Conservation (phyloP, 345 rosid genomes). For the Dipteronia dyeriana region DNA sequence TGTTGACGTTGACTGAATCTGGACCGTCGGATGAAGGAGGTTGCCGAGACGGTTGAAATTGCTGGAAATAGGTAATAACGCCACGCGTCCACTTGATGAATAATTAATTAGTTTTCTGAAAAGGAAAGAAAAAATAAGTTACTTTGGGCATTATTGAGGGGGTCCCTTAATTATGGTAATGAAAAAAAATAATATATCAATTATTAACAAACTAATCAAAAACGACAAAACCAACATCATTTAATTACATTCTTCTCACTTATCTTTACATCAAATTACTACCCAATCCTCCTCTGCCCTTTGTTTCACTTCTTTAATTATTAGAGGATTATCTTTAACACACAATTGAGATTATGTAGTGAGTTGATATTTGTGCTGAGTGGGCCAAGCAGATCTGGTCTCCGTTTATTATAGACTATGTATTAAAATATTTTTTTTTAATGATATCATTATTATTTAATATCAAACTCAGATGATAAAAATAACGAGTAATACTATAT, state of each 20-base stretch:
- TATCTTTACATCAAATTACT: background rate
- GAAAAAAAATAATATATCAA: background rate
- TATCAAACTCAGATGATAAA: too few species aligned
- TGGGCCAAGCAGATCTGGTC: too few species aligned
- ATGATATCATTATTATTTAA: too few species aligned
- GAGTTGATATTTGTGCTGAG: too few species aligned
- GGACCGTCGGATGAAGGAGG: conserved; percentile 36
- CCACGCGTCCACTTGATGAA: conserved; percentile 25
- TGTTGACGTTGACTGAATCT: conserved; percentile 19
- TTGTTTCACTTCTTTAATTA: too few species aligned
- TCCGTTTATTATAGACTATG: too few species aligned
- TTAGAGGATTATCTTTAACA: too few species aligned
- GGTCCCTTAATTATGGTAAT: conserved; percentile 2
- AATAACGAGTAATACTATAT: too few species aligned
- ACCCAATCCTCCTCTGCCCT: too few species aligned
- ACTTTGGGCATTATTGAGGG: background rate
- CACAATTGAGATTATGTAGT: too few species aligned
- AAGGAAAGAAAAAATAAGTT: conserved; percentile 5
- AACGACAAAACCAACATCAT: background rate
- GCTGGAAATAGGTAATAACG: conserved; percentile 9
- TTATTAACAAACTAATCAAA: conserved; percentile 8
- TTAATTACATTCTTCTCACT: background rate
- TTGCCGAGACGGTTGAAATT: conserved; percentile 40
- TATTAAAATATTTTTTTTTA: too few species aligned
- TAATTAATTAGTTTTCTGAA: conserved; percentile 21